Evolutionary conservation across 768 basidiomycete species (phyloP), one percentile per base, ranked within the genome.

Genomic region (Mycena alexandri): DNA sequence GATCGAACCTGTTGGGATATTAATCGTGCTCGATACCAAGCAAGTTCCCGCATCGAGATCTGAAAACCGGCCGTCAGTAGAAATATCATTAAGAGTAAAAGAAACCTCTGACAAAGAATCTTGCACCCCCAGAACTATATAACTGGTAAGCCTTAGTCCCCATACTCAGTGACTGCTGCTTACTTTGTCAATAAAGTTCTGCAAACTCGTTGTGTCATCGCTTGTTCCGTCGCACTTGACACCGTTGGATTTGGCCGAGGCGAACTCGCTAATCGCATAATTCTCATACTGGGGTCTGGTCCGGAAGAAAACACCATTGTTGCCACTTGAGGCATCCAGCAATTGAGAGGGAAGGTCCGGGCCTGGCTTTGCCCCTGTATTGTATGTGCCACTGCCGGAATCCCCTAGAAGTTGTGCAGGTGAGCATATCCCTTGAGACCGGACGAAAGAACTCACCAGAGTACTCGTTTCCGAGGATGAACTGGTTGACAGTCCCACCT

Each of bases 401-500:
- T 54, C n/a, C 10, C 53, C 53, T 54, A 54, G 19, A 17, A 53
- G 41, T 54, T 54, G 53, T 21, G 53, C 36, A 21, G 53, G 53
- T 54, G 53, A 54, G 36, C 53, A 38, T 54, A 41, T 22, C 36
- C 50, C 25, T 51, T 33, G 50, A 51, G 50, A 51, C 50, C 8
- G 9, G 55, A 56, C 38, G 13, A 43, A 19, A 43, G 6, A 54
- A 63, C 75, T 73, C 34, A 48, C 87, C 86, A 7, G 75, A 75
- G 70, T 84, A 88, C 50, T 84, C 77, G 64, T 87, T 86, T 33
- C 86, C 86, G 67, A 87, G 86, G 14, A 76, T 84, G 85, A 87
- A 87, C 57, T 81, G 77, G 7, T 75, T 81, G n/a, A 78, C 80
- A 44, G 70, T 79, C n/a, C 79, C 78, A 22, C 83, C 82, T 24